Conservation (phyloP, 2,329 filamentous ascomycete genomes). For the Hymenoscyphus infarciens region DNA sequence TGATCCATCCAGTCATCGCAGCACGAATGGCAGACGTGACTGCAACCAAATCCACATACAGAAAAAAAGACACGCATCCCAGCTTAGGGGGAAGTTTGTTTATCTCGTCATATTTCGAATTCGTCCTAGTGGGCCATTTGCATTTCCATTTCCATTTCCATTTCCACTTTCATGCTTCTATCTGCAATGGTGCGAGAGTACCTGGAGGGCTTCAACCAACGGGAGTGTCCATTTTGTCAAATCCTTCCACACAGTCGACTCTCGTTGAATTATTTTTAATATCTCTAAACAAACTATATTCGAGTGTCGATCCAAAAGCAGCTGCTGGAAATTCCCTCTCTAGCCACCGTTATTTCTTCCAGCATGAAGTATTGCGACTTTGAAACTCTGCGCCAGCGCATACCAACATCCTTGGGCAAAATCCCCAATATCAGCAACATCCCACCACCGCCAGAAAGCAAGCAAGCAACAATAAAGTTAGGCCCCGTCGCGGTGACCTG, state of each 20-base stretch:
- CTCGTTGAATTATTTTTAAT: no score
- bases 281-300: no score
- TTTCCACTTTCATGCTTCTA: constrained; percentile 1
- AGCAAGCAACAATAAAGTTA: constrained; percentile 2
- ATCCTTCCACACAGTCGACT: no score
- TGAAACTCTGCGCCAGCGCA: constrained; percentile 35
- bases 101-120: neutral
- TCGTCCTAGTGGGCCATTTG: neutral
- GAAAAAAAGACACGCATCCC: constrained; percentile 2
- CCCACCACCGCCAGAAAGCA: constrained; percentile 4
- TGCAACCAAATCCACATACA: constrained; percentile 7
- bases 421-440: constrained; percentile 12
- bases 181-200: neutral
- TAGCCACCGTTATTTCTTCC: constrained; percentile 12
- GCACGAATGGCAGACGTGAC: constrained; percentile 10
- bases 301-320: no score
- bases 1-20: constrained; percentile 25
- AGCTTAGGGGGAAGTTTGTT: neutral
- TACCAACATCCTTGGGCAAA: constrained; percentile 30
- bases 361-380: constrained; percentile 28
- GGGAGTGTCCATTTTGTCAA: no score
- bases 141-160: neutral
- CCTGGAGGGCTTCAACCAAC: neutral
- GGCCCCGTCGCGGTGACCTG: neutral
- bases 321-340: no score